phyloP scores from a whole-genome alignment of 306 rosid genomes.

The Abrus precatorius region DNA sequence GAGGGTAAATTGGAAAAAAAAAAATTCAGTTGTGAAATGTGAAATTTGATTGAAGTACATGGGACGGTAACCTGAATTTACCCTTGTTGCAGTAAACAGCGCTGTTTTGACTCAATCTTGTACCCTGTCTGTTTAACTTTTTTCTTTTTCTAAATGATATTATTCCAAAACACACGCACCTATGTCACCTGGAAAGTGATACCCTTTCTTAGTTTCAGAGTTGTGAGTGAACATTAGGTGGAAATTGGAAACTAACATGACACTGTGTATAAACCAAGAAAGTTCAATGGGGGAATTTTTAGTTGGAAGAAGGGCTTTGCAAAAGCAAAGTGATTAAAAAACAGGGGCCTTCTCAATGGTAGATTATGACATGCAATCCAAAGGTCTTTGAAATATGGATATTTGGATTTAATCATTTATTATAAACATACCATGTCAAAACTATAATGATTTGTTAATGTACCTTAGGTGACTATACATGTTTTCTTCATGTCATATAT shows the following conservation, averaged over 20 bases:
- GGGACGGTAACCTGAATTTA: not conserved
- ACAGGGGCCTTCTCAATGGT: not conserved
- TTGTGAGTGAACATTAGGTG: not conserved
- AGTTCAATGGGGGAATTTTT: not conserved
- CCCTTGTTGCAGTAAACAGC: not conserved
- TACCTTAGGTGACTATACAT: not conserved
- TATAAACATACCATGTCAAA: not conserved
- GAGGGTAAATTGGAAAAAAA: slow-evolving; percentile 6
- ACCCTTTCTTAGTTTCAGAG: not conserved
- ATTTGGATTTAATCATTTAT: slow-evolving; percentile 4
- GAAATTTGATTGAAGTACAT: not conserved
- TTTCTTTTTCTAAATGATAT: not conserved
- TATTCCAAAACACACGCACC: not conserved
- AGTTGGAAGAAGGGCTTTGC: not conserved
- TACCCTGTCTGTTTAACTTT: not conserved
- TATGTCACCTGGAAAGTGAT: not conserved
- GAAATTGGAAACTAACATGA: slow-evolving; percentile 1
- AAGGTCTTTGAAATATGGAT: slow-evolving; percentile 11
- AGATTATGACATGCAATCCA: not conserved
- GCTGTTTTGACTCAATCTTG: not conserved
- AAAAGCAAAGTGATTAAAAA: slow-evolving; percentile 3
- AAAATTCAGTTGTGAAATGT: not conserved
- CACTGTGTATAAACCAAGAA: slow-evolving; percentile 11
- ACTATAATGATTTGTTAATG: not conserved
- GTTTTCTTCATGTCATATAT: too few species aligned